Conservation (phyloP, 345 rosid genomes). For the Sonneratia alba region DNA sequence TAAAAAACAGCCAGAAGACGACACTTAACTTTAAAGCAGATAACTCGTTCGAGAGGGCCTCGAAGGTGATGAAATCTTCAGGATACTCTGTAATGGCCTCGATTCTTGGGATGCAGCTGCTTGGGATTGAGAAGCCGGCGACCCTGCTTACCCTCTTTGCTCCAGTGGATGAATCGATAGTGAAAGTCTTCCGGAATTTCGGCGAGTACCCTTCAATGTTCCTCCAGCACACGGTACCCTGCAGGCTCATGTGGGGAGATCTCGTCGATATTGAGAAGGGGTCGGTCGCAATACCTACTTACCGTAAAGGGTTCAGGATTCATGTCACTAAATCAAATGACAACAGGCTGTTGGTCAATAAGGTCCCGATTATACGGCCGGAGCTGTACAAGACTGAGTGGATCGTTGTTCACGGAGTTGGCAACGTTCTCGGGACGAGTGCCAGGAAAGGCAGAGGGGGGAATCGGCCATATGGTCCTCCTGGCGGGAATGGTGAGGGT, state of each 20-base stretch:
- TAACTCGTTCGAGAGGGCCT: slow-evolving; percentile 16
- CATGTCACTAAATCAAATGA: slow-evolving; percentile 19
- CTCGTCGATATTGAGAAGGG: slow-evolving; percentile 18
- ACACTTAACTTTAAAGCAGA: neutral
- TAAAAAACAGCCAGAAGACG: slow-evolving; percentile 4
- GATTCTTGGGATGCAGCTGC: slow-evolving; percentile 33
- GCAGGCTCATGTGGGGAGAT: slow-evolving; percentile 30
- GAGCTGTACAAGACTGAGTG: slow-evolving; percentile 26
- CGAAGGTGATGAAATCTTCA: slow-evolving; percentile 19
- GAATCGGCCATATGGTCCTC: neutral
- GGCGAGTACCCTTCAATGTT: slow-evolving; percentile 19
- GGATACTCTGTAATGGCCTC: slow-evolving; percentile 37
- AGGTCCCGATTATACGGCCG: slow-evolving; percentile 16
- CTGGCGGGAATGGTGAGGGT: neutral
- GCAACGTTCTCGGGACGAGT: neutral
- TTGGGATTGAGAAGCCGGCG: slow-evolving; percentile 19
- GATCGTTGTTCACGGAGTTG: slow-evolving; percentile 33
- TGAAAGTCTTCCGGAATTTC: slow-evolving; percentile 10
- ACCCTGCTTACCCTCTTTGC: slow-evolving; percentile 31
- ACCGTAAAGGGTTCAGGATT: slow-evolving; percentile 22
- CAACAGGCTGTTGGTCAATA: slow-evolving; percentile 23
- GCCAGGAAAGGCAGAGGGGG: neutral
- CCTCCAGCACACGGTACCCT: slow-evolving; percentile 27
- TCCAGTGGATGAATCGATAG: slow-evolving; percentile 25
- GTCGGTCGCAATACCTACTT: slow-evolving; percentile 16